Base-by-base conservation (phyloP, 495 filamentous ascomycete species). In the Annulohypoxylon bovei region DNA sequence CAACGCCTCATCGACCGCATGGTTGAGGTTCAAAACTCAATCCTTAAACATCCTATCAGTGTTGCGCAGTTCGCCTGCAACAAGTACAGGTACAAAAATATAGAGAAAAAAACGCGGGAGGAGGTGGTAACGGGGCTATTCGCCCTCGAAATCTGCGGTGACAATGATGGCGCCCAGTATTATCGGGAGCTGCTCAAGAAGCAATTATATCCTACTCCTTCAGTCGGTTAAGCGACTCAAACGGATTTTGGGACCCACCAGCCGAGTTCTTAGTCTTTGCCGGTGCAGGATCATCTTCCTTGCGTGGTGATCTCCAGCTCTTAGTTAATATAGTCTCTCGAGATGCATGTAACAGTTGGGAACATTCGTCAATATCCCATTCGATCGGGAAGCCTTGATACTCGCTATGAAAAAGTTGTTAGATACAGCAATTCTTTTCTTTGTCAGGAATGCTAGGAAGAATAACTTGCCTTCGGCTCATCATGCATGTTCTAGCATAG, bases 401-500 rank as follows among this genome's bases (percentile, higher is more conserved):
- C n/a, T 81, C 81, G 9, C 81, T 83, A 39, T 22, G 53, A 18
- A 9, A 49, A n/a, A 33, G 8, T 23, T 22, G 32, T 74, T 35
- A 67, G 47, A 42, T 42, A 18, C 8, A 6, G 4, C 30, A 50
- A 52, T 9, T 8, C n/a, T 37, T 55, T 9, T 8, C 11, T 4
- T 3, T 52, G 16, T 1, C 53, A 22, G 8, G 5, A 0, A 25
- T 22, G 1, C 0, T 47, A 47, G 20, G 16, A 20, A 22, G n/a
- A 5, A 3, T 27, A 44, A 72, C 81, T 65, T 78, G 85, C 73
- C 79, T 74, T 14, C 92, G 84, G 66, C 90, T 93, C 86, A 91
- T 88, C 88, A 96, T 90, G 78, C 92, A 95, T 5, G 87, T 90
- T 11, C 88, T 84, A 11, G 92, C 91, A 74, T 90, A 92, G 20